Percentiles rank a stretch among this genome's conserved stretches.
These are phyloP conservation scores for Didymella glomerata DNA, from an alignment of 2,329 filamentous ascomycete genomes.

Conservation along the genomic window DNA sequence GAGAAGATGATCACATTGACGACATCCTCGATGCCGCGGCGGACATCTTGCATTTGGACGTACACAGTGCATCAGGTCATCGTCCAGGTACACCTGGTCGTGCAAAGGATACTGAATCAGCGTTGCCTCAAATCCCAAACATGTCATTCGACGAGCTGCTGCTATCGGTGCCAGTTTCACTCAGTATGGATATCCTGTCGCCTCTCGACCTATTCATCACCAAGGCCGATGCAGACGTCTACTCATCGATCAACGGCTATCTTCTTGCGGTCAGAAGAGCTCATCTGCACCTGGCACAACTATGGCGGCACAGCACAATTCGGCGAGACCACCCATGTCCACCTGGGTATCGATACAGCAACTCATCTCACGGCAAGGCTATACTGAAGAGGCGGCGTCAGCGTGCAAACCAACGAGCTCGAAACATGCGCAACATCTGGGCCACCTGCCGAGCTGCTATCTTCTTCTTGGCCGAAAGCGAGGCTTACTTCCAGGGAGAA, in stretches of 20 bases:
- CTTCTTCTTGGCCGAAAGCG: conserved; percentile 88
- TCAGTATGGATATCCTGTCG: conserved; percentile 76
- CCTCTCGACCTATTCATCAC: conserved; percentile 90
- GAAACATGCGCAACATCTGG: conserved; percentile 83
- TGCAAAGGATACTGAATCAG: conserved; percentile 43
- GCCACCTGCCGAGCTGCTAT: conserved; percentile 86
- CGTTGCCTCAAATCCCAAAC: conserved; percentile 50
- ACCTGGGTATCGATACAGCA: conserved; percentile 69
- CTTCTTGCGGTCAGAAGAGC: conserved; percentile 84
- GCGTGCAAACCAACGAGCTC: conserved; percentile 69
- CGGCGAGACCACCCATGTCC: conserved; percentile 80
- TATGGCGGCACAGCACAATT: conserved; percentile 86
- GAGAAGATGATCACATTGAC: conserved; percentile 76
- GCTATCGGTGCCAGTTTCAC: conserved; percentile 75
- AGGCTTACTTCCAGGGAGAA: conserved; percentile 88
- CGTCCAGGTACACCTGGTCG: conserved; percentile 54
- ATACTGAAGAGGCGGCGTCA: conserved; percentile 69
- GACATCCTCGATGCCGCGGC: conserved; percentile 85
- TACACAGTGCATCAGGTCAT: conserved; percentile 58
- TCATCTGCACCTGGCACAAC: conserved; percentile 80
- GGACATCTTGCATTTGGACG: conserved; percentile 74
- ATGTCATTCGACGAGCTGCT: conserved; percentile 80
- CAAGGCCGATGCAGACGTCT: conserved; percentile 76
- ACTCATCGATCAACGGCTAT: conserved; percentile 87
- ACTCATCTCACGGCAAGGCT: conserved; percentile 66